A percentile compares a stretch with the other conserved stretches of the same genome.
Conservation (phyloP, 2,329 filamentous ascomycete genomes). For the Geosmithia morbida region DNA sequence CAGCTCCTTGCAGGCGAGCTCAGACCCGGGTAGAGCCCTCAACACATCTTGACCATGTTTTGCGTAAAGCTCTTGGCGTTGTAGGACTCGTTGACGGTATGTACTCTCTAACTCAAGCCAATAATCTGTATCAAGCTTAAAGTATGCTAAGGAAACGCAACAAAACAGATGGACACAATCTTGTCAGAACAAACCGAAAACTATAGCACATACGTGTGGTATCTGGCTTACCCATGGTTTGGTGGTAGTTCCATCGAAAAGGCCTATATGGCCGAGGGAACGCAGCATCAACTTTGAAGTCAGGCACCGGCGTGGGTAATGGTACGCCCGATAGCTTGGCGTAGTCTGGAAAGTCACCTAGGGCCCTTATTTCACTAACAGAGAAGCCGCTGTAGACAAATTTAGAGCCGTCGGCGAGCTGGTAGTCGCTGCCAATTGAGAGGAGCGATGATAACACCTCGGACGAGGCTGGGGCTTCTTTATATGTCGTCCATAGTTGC, state of each 20-base stretch:
- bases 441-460: slow-evolving; percentile 10
- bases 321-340: slow-evolving; percentile 60
- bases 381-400: slow-evolving; percentile 58
- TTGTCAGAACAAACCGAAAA: slow-evolving; percentile 5
- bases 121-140: slow-evolving; percentile 68
- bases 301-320: slow-evolving; percentile 44
- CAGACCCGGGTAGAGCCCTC: slow-evolving; percentile 55
- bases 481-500: not conserved
- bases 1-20: slow-evolving; percentile 69
- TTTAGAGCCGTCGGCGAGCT: slow-evolving; percentile 14
- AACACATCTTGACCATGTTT: slow-evolving; percentile 51
- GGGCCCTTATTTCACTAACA: slow-evolving; percentile 48
- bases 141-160: slow-evolving; percentile 40
- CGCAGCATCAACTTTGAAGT: slow-evolving; percentile 57
- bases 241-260: slow-evolving; percentile 73
- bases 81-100: slow-evolving; percentile 51
- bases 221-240: slow-evolving; percentile 65
- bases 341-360: slow-evolving; percentile 73
- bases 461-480: slow-evolving; percentile 2
- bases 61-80: slow-evolving; percentile 51
- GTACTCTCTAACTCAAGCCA: slow-evolving; percentile 79
- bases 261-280: slow-evolving; percentile 64
- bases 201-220: no score
- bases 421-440: slow-evolving; percentile 18
- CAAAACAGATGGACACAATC: not conserved